phyloP scores from a whole-genome alignment of 1,139 yeast species.

The Pichia sp. region DNA sequence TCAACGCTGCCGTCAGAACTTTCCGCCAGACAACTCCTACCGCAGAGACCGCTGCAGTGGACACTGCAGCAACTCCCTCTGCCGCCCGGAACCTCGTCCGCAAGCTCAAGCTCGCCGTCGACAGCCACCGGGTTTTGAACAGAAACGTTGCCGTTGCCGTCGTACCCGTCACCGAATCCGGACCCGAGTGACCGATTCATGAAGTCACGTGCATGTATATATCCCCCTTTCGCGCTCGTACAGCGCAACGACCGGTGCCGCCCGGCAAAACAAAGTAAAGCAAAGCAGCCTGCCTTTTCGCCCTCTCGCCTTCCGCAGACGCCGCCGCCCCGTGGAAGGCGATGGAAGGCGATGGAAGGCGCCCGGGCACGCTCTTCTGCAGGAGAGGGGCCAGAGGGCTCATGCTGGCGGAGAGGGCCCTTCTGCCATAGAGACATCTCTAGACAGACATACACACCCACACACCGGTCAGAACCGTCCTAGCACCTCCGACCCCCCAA shows the following conservation, averaged over 20 bases:
- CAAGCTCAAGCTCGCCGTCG: slow-evolving; percentile 16
- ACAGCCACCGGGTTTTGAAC: slow-evolving; percentile 13
- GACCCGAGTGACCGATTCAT: background rate
- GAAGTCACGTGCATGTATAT: background rate
- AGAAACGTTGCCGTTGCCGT: background rate
- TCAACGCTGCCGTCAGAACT: background rate
- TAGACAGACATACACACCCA: no score
- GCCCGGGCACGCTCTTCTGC: background rate
- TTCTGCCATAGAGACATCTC: no score
- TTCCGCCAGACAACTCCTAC: slow-evolving; percentile 6
- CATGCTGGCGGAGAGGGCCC: no score
- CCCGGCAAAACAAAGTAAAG: slow-evolving; percentile 1
- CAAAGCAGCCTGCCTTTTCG: no score
- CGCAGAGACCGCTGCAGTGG: background rate
- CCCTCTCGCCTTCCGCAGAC: background rate
- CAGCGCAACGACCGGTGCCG: no score
- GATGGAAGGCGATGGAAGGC: slow-evolving; percentile 9
- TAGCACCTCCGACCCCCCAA: no score
- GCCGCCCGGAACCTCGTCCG: slow-evolving; percentile 7
- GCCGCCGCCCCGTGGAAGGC: slow-evolving; percentile 5
- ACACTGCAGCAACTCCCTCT: background rate
- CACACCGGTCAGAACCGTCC: no score
- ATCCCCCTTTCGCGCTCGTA: no score
- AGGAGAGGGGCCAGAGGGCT: background rate
- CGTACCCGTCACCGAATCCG: background rate